These are phyloP conservation scores for Paraphoma chrysanthemicola DNA, from an alignment of 2,329 filamentous ascomycete genomes.

Conservation along the genomic window DNA sequence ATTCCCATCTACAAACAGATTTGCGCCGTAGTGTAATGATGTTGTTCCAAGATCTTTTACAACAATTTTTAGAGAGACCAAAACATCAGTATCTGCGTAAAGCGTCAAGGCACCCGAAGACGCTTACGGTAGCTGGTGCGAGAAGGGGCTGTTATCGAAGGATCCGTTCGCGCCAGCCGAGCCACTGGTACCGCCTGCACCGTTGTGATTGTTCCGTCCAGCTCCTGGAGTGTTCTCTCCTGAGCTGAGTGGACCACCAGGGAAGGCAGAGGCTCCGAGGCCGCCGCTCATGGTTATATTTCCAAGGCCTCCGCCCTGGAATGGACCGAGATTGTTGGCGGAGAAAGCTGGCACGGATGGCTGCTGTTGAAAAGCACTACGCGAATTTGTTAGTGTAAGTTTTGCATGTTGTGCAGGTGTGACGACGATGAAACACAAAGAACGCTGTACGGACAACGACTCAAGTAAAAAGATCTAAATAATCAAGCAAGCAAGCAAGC, in stretches of 20 bases:
- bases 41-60: background rate
- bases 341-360: background rate
- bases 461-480: conserved; percentile 12
- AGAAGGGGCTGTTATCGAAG: conserved; percentile 15
- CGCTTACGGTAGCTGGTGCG: conserved; percentile 15
- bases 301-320: conserved; percentile 11
- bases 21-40: conserved; percentile 3
- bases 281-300: background rate
- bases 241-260: conserved; percentile 8
- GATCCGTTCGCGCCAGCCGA: background rate
- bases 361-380: conserved; percentile 6
- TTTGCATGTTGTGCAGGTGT: background rate
- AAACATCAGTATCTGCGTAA: conserved; percentile 10
- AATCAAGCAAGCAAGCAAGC: too few relatives aligned
- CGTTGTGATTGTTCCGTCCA: background rate
- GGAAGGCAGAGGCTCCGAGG: conserved; percentile 5
- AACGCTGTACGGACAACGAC: conserved; percentile 2
- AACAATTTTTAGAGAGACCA: background rate
- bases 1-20: conserved; percentile 14
- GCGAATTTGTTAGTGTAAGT: background rate
- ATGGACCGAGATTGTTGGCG: conserved; percentile 1
- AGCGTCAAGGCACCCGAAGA: background rate
- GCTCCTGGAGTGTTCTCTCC: background rate
- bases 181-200: background rate
- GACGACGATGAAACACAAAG: conserved; percentile 1